phyloP scores from a whole-genome alignment of 176 grass and related monocot genomes.

The Oryza nivara region DNA sequence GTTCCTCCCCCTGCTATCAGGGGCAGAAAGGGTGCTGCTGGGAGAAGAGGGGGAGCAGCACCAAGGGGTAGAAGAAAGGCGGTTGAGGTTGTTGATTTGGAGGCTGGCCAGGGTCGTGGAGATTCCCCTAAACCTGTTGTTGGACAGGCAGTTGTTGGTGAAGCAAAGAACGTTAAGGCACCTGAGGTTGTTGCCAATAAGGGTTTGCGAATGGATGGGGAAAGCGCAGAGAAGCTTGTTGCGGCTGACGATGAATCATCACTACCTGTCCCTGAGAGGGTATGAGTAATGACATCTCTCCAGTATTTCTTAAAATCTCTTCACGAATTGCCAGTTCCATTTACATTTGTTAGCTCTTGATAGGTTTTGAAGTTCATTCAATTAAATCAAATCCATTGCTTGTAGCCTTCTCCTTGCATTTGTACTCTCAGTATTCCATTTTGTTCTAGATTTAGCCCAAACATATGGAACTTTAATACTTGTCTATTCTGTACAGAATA shows the following conservation, averaged over 20 bases:
- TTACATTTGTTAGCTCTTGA: slow-evolving; percentile 12
- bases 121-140: slow-evolving; percentile 39
- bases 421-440: neutral
- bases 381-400: neutral
- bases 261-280: slow-evolving; percentile 74
- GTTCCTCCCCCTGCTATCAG: slow-evolving; percentile 49
- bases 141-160: slow-evolving; percentile 28
- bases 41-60: slow-evolving; percentile 38
- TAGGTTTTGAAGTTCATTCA: slow-evolving; percentile 18
- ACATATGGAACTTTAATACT: neutral
- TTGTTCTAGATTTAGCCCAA: neutral
- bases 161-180: slow-evolving; percentile 47
- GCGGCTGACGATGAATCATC: slow-evolving; percentile 69
- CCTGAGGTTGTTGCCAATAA: slow-evolving; percentile 43
- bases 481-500: neutral
- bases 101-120: slow-evolving; percentile 48
- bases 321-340: slow-evolving; percentile 25
- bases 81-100: slow-evolving; percentile 38
- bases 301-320: neutral
- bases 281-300: slow-evolving; percentile 37
- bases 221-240: slow-evolving; percentile 71
- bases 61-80: slow-evolving; percentile 53
- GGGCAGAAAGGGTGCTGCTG: slow-evolving; percentile 55
- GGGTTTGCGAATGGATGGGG: slow-evolving; percentile 73
- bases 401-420: neutral